These are phyloP conservation scores for Trichosporon sp. DNA, from an alignment of 1,284 basidiomycete genomes.

Conservation along the genomic window DNA sequence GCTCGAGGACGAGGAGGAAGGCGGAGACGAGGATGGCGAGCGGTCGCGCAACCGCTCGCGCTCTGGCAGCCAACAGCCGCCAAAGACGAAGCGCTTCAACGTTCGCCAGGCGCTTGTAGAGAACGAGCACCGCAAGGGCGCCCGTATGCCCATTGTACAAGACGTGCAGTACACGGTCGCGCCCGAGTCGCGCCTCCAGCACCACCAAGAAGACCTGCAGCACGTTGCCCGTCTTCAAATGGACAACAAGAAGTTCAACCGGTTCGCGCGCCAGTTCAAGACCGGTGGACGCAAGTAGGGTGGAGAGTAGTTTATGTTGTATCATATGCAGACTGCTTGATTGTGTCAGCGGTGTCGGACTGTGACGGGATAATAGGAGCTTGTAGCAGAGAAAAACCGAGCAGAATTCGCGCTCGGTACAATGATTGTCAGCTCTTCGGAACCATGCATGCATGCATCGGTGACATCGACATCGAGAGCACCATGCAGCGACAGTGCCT, in stretches of 20 bases:
- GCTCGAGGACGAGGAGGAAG: slow-evolving; percentile 15
- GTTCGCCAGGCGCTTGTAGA: slow-evolving; percentile 31
- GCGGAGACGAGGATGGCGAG: slow-evolving; percentile 15
- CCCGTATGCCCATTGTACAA: slow-evolving; percentile 32
- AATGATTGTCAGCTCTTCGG: too few species aligned
- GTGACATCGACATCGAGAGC: too few species aligned
- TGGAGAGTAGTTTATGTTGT: not conserved
- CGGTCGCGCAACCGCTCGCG: slow-evolving; percentile 5
- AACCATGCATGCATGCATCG: too few species aligned
- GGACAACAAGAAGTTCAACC: slow-evolving; percentile 46
- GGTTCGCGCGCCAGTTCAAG: slow-evolving; percentile 42
- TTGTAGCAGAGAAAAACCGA: too few species aligned
- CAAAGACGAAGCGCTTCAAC: slow-evolving; percentile 34
- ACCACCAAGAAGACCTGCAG: slow-evolving; percentile 32
- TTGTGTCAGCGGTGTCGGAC: too few species aligned
- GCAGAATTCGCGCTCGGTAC: too few species aligned
- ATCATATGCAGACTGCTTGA: not conserved
- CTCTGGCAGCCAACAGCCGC: slow-evolving; percentile 7
- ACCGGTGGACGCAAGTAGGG: slow-evolving; percentile 1
- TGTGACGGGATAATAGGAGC: too few species aligned
- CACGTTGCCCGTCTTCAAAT: slow-evolving; percentile 38
- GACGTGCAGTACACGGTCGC: slow-evolving; percentile 43
- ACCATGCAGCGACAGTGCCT: too few species aligned
- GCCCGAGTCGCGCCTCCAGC: slow-evolving; percentile 32
- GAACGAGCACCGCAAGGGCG: slow-evolving; percentile 37